Evolutionary conservation across 352 stramenopile genomes (phyloP), one percentile per base, ranked within the genome.

Genomic region (Hyaloperonospora arabidopsidis): DNA sequence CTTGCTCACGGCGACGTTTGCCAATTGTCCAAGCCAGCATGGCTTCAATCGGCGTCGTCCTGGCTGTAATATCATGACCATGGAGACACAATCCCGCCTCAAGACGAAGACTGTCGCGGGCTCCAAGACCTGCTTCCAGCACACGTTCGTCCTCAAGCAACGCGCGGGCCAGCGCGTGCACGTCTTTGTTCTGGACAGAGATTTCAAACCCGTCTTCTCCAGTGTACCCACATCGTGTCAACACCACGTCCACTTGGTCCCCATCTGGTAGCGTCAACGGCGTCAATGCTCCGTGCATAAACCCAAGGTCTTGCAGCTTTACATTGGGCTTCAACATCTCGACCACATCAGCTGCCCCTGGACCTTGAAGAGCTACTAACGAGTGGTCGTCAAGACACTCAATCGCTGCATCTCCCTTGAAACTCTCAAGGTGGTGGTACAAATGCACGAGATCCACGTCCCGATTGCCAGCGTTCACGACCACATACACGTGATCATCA

Each of bases 141-240:
- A 99, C 79, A 21, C 76, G 76, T 36, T 85, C 74, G 43, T 91
- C 76, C 3, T 59, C 44, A 12, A 92, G 49, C 47, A 92, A 54
- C 18, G 79, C 64, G 54, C 69, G 65, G 3, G 70, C 74, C 45
- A 95, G 84, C n/a, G 50, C 56, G 46, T 79, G 69, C 1, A 63
- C 63, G 39, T 91, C 63, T 17, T 63, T 61, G 45, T 68, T 85
- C 15, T 70, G 62, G 53, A 98, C 93, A 15, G 90, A 95, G 49
- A 99, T 87, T 78, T 99, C 97, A 57, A 99, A 99, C 17, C 97
- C 97, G 72, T 99, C 97, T 69, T 99, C 97, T 23, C 96, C 97
- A 28, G 97, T 99, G 84, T 99, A 99, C 11, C 97, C 96, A 70
- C 96, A 99, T 59, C 96, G 95, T 14, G 87, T 96, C 41, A 98